Base-by-base conservation (phyloP, 164 flowering plant species). In the Euptelea pleiosperma region DNA sequence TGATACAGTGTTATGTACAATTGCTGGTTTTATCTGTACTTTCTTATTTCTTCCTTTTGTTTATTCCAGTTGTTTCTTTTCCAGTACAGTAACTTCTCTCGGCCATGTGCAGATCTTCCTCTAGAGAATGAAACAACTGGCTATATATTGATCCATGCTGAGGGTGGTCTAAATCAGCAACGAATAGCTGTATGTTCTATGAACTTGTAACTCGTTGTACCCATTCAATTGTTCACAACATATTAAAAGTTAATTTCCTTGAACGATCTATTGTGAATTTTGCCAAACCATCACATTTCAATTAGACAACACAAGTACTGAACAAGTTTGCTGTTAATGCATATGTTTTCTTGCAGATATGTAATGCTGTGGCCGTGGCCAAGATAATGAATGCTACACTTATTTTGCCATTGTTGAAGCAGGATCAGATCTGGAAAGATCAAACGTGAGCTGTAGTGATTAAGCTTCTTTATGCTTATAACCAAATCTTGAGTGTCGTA, bases 351-450 rank as follows among this genome's bases (percentile, higher is more conserved):
- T 46, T 77, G 74, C 87, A 94, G 97, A 94, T 94, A 62, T 88
- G 96, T 73, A 94, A 94, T 80, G 99, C 99, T 58, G 99, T 94
- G 30, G 99, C 88, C 59, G 99, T 91, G 65, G 99, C 99, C 44
- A 94, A 94, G 73, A 94, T 94, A 69, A 70, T 94, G 89, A 91
- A 94, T 76, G 93, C 97, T 12, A 91, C 99, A 29, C 97, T 94
- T 66, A 94, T 94, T 62, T 79, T 94, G 74, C 96, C 99, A 42
- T 72, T 94, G 64, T 66, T 94, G 80, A 94, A 94, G 87, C 99
- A 94, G 62, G 99, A 94, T 63, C 97, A 94, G 75, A 94, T 94
- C 43, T 91, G 99, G 97, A 91, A 94, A 74, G 99, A 94, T 63
- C 96, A 94, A 76, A 94, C 97, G 97, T 94, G 66, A 82, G 91